Evolutionary conservation across 352 stramenopile species (phyloP), one percentile per base, ranked within the genome.

Genomic region (Phytopythium ostracodes): DNA sequence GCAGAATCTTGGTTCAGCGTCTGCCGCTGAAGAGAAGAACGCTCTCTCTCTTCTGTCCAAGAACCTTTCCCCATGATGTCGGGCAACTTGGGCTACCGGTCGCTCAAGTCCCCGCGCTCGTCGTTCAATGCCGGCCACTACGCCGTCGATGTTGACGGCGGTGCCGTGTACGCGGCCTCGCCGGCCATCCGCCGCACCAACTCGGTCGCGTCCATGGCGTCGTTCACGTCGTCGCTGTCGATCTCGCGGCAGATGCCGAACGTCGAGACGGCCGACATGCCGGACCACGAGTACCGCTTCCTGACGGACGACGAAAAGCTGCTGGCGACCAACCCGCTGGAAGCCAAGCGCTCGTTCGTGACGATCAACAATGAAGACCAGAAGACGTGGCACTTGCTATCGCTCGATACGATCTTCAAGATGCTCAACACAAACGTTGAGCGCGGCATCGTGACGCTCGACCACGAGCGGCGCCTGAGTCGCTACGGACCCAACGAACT

Each of bases 271-370:
- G 20, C 27, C 40, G 40, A 50, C 56, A 42, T 62, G 24, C 66
- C 71, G 4, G 62, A 79, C 55, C 82, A 88, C 61, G 78, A 79
- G 14, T 70, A 66, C 6, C 82, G 82, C 0, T 89, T 89, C 64
- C 65, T 91, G 33, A 89, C 69, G n/a, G 78, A 89, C 57, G 55
- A 65, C 5, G 79, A 91, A 59, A 71, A 80, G 15, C 64, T 86
- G 14, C 66, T 89, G 9, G 77, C 72, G 3, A 75, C 81, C 15
- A 72, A 89, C 44, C 79, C 81, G 8, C 60, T 64, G n/a, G 68
- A 76, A 27, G 70, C 77, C 7, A 70, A 71, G 42, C 66, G 68
- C 22, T 89, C 79, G 46, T 83, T 91, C 60, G 69, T 66, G 12
- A 84, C 73, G 18, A 65, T 91, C 47, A 79, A 88, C 43, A 62